phyloP scores from a whole-genome alignment of 179 eudicot species.

The Heliamphora pulchella region DNA sequence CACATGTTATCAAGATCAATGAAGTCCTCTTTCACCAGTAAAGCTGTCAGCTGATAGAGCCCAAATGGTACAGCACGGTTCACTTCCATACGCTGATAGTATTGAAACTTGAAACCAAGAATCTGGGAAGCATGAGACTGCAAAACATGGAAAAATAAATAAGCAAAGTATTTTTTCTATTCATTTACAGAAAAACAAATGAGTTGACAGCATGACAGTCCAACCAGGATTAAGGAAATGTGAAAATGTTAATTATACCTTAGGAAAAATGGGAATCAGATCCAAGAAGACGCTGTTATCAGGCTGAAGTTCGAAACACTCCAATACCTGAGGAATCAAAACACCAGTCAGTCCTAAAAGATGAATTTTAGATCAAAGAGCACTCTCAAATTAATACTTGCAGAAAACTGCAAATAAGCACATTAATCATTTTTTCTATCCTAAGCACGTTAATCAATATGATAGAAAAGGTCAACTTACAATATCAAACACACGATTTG shows the following conservation, averaged over 20 bases:
- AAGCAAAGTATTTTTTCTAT: slow-evolving; percentile 10
- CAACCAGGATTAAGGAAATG: background rate
- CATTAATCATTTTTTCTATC: background rate
- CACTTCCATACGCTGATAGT: slow-evolving; percentile 85
- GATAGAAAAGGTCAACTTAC: slow-evolving; percentile 40
- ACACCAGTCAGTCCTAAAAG: slow-evolving; percentile 9
- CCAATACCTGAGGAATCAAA: slow-evolving; percentile 53
- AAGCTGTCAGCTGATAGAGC: slow-evolving; percentile 84
- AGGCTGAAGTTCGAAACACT: slow-evolving; percentile 96
- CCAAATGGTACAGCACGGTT: slow-evolving; percentile 61
- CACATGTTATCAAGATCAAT: slow-evolving; percentile 95
- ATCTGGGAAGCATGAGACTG: slow-evolving; percentile 99
- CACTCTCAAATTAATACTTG: background rate
- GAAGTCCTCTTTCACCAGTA: slow-evolving; percentile 79
- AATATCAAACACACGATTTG: slow-evolving; percentile 96
- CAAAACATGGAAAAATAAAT: slow-evolving; percentile 23
- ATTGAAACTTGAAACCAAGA: slow-evolving; percentile 94
- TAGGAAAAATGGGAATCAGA: slow-evolving; percentile 89
- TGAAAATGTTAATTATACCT: slow-evolving; percentile 38
- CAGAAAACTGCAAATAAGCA: slow-evolving; percentile 5
- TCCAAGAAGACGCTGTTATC: slow-evolving; percentile 68
- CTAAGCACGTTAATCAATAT: background rate
- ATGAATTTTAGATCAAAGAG: background rate
- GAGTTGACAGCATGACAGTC: background rate
- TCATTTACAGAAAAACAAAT: background rate